Conservation (phyloP, 768 basidiomycete genomes). For the Hysterangium stoloniferum region DNA sequence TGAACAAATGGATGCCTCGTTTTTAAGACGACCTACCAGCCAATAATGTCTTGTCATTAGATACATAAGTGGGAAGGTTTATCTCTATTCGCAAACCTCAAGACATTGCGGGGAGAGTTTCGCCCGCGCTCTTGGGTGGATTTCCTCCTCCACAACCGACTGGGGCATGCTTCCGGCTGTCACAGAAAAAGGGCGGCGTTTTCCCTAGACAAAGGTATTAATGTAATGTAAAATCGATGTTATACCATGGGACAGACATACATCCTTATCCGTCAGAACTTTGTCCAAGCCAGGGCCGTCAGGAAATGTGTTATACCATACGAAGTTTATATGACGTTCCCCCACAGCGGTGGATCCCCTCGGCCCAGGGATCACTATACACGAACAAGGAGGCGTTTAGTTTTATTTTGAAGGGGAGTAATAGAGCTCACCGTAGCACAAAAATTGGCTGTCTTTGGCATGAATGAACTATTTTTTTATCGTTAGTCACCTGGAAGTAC, state of each 20-base stretch:
- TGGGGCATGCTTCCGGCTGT: conserved; percentile 8
- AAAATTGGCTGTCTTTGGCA: conserved; percentile 11
- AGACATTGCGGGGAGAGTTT: conserved; percentile 9
- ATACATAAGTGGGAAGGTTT: not conserved
- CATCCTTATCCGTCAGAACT: conserved; percentile 9
- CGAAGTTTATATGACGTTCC: conserved; percentile 8
- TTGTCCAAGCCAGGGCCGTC: conserved; percentile 7
- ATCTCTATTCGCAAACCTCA: not conserved
- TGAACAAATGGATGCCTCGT: conserved; percentile 10
- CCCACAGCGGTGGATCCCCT: not conserved
- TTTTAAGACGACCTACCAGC: conserved; percentile 7
- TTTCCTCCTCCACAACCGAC: conserved; percentile 9
- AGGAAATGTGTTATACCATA: conserved; percentile 11
- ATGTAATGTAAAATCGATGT: not conserved
- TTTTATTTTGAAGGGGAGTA: not conserved
- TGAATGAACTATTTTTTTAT: conserved; percentile 10
- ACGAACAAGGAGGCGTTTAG: not conserved
- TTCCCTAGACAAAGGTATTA: not conserved
- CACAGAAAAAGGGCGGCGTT: conserved; percentile 8
- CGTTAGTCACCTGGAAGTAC: too few relatives aligned
- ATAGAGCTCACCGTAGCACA: conserved; percentile 5
- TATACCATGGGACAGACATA: not conserved
- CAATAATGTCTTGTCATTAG: not conserved
- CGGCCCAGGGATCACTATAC: conserved; percentile 9
- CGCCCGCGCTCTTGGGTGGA: conserved; percentile 5